These are phyloP conservation scores for Sphenostylis stenocarpa DNA, from an alignment of 306 rosid species.

Conservation along the genomic window DNA sequence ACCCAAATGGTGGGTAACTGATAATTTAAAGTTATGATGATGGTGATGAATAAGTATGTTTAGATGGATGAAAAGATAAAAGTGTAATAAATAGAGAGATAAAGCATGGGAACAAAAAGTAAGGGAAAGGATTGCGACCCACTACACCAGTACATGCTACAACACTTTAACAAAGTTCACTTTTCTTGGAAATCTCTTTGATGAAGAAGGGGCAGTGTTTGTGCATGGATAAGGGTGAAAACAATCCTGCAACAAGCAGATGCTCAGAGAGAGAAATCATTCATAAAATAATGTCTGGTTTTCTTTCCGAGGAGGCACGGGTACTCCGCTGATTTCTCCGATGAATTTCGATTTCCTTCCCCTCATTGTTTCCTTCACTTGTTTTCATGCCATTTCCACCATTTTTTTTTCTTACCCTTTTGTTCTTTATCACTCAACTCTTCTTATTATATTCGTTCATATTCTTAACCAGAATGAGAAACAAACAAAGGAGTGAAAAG, in stretches of 20 bases:
- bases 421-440: not conserved
- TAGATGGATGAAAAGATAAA: not conserved
- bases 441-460: not conserved
- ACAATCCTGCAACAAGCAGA: conserved; percentile 36
- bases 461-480: not conserved
- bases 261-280: conserved; percentile 9
- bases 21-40: no score
- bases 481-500: not conserved
- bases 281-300: conserved; percentile 11
- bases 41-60: not conserved
- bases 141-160: conserved; percentile 13
- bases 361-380: conserved; percentile 21
- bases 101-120: conserved; percentile 42
- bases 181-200: conserved; percentile 71
- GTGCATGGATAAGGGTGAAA: conserved; percentile 44
- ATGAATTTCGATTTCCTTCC: conserved; percentile 34
- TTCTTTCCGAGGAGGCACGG: conserved; percentile 88
- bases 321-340: conserved; percentile 95
- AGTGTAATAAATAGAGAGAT: not conserved
- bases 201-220: conserved; percentile 28
- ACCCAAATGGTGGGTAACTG: no score
- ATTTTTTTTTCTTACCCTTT: conserved; percentile 3
- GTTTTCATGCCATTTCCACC: conserved; percentile 33
- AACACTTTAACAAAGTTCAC: conserved; percentile 53
- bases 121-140: conserved; percentile 21